These are phyloP conservation scores for Sporothrix schenckii DNA, from an alignment of 2,329 filamentous ascomycete genomes.

Conservation along the genomic window DNA sequence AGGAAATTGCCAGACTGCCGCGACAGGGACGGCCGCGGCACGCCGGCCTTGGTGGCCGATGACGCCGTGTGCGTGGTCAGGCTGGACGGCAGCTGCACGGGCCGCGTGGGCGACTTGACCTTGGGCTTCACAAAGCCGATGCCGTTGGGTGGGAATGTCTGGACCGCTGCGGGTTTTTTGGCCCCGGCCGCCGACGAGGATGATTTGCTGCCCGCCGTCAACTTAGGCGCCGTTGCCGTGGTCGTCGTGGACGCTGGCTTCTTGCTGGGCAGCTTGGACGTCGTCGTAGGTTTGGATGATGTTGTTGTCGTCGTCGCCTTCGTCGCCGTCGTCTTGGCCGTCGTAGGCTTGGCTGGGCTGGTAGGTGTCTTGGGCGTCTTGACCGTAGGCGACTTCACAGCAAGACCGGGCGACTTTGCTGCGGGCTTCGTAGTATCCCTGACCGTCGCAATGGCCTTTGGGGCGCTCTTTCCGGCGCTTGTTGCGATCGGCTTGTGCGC, in stretches of 20 bases:
- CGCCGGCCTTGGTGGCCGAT: constrained; percentile 61
- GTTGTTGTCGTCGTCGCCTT: constrained; percentile 34
- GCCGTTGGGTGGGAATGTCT: constrained; percentile 45
- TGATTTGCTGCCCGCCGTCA: neutral
- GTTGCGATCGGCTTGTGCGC: constrained; percentile 3
- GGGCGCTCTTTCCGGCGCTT: constrained; percentile 26
- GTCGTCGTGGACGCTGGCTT: neutral
- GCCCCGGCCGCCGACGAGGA: constrained; percentile 25
- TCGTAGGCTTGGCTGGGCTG: constrained; percentile 42
- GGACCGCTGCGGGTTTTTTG: constrained; percentile 52
- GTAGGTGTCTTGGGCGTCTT: constrained; percentile 49
- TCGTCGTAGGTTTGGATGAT: too few relatives aligned
- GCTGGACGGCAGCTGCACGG: constrained; percentile 66
- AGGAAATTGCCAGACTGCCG: constrained; percentile 47
- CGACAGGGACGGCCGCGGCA: constrained; percentile 47
- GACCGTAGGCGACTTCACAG: constrained; percentile 33
- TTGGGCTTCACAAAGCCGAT: constrained; percentile 60
- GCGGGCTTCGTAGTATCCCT: constrained; percentile 44
- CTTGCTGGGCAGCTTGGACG: neutral
- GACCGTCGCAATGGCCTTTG: constrained; percentile 43
- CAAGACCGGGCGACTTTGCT: constrained; percentile 44
- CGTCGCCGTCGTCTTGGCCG: constrained; percentile 12
- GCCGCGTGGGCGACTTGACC: constrained; percentile 69
- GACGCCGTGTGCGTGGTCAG: constrained; percentile 71
- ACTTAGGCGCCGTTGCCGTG: constrained; percentile 38